Evolutionary conservation across 352 stramenopile genomes (phyloP).

Genomic region (Phytophthora fragariaefolia): DNA sequence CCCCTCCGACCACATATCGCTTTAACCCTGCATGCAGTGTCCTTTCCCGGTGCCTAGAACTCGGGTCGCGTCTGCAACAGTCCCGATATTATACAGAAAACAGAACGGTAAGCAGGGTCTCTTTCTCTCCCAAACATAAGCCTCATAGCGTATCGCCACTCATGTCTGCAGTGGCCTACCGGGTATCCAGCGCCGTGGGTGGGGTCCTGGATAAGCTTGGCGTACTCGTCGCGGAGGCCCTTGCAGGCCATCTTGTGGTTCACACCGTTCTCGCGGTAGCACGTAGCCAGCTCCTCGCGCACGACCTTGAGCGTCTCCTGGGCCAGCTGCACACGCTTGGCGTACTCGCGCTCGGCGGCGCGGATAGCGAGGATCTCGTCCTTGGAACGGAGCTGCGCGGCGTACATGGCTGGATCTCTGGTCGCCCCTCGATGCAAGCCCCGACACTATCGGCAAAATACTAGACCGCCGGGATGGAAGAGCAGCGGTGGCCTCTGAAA

Average conservation of each 20-base stretch:
- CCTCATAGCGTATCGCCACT: not conserved
- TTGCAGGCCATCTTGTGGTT: conserved; percentile 92
- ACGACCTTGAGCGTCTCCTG: conserved; percentile 87
- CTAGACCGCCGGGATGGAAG: conserved; percentile 36
- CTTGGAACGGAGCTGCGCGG: conserved; percentile 80
- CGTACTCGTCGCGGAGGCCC: conserved; percentile 83
- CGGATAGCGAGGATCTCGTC: conserved; percentile 86
- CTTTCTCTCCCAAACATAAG: not conserved
- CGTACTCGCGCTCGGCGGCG: conserved; percentile 77
- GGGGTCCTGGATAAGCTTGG: conserved; percentile 79
- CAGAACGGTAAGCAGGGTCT: conserved; percentile 11
- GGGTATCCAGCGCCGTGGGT: conserved; percentile 75
- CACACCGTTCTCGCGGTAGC: conserved; percentile 89
- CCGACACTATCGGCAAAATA: conserved; percentile 22
- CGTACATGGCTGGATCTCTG: conserved; percentile 49
- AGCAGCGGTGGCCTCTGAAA: conserved; percentile 32
- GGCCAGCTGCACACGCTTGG: conserved; percentile 73
- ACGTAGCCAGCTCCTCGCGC: conserved; percentile 85
- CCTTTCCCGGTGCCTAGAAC: conserved; percentile 25
- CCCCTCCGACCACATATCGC: conserved; percentile 23
- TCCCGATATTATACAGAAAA: conserved; percentile 5
- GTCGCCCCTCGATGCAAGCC: conserved; percentile 13
- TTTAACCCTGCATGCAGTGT: conserved; percentile 24
- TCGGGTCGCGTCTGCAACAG: conserved; percentile 41
- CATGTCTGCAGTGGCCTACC: conserved; percentile 35